Percentiles rank a stretch among this genome's conserved stretches.
phyloP scores from a whole-genome alignment of 768 basidiomycete species.

The Infundibulicybe gibba region DNA sequence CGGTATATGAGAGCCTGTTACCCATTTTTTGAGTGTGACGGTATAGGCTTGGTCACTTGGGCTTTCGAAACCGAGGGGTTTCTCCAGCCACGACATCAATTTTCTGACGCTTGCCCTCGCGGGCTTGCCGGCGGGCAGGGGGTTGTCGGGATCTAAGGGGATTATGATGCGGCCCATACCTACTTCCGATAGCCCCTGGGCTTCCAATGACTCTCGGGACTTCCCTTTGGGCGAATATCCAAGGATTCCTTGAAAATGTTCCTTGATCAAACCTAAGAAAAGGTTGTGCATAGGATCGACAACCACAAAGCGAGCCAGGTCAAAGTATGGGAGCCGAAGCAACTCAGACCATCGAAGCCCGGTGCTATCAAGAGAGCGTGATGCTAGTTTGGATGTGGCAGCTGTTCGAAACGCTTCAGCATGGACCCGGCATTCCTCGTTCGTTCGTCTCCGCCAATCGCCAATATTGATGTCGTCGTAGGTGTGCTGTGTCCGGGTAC shows the following conservation, averaged over 20 bases:
- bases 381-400: slow-evolving; percentile 1
- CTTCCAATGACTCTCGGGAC: background rate
- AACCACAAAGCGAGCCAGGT: slow-evolving; percentile 18
- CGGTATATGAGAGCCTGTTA: background rate
- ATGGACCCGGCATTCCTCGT: background rate
- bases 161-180: background rate
- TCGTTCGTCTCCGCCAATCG: slow-evolving; percentile 11
- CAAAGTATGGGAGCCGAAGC: slow-evolving; percentile 22
- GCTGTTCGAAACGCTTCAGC: slow-evolving; percentile 15
- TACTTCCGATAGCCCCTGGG: background rate
- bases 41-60: background rate
- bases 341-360: slow-evolving; percentile 18
- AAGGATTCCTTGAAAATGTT: background rate
- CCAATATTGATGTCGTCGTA: slow-evolving; percentile 6
- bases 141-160: background rate
- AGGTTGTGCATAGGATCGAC: slow-evolving; percentile 31
- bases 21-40: background rate
- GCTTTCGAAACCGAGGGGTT: background rate
- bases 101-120: background rate
- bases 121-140: background rate
- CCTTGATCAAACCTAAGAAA: slow-evolving; percentile 15
- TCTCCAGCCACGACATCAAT: background rate
- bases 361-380: slow-evolving; percentile 11
- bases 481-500: background rate
- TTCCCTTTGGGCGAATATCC: background rate